These are phyloP conservation scores for Ophiostoma tasmaniense DNA, from an alignment of 2,329 filamentous ascomycete genomes.

Conservation along the genomic window DNA sequence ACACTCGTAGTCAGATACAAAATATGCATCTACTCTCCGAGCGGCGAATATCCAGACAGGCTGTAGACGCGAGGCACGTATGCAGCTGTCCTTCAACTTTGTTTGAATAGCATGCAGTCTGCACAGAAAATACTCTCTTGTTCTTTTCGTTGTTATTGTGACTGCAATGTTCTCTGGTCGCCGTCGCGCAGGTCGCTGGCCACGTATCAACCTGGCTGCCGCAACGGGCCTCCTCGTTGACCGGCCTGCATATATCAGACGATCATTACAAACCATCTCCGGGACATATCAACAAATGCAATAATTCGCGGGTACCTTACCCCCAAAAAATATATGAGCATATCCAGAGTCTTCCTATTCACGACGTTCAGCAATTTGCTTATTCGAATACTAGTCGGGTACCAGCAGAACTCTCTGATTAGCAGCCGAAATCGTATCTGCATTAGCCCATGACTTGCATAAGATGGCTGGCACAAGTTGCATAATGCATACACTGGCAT, in stretches of 20 bases:
- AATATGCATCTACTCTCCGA: not conserved
- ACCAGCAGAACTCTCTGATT: not conserved
- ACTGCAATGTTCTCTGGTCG: not conserved
- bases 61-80: not conserved
- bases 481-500: not conserved
- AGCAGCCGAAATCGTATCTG: conserved; percentile 8
- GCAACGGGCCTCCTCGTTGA: conserved; percentile 10
- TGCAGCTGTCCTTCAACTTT: not conserved
- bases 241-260: conserved; percentile 14
- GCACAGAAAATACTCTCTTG: not conserved
- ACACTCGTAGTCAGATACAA: not conserved
- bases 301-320: too few relatives aligned
- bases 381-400: not conserved
- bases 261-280: not conserved
- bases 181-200: not conserved
- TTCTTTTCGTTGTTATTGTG: not conserved
- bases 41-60: not conserved
- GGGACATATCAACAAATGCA: not conserved
- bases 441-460: conserved; percentile 18
- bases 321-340: too few relatives aligned
- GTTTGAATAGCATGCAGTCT: not conserved
- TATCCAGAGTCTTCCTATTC: not conserved
- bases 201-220: conserved; percentile 13
- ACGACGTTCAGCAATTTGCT: not conserved
- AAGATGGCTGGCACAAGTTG: conserved; percentile 1